Evolutionary conservation across 1,284 basidiomycete species (phyloP), one percentile per base, ranked within the genome.

Genomic region (Pseudozyma hubeiensis): DNA sequence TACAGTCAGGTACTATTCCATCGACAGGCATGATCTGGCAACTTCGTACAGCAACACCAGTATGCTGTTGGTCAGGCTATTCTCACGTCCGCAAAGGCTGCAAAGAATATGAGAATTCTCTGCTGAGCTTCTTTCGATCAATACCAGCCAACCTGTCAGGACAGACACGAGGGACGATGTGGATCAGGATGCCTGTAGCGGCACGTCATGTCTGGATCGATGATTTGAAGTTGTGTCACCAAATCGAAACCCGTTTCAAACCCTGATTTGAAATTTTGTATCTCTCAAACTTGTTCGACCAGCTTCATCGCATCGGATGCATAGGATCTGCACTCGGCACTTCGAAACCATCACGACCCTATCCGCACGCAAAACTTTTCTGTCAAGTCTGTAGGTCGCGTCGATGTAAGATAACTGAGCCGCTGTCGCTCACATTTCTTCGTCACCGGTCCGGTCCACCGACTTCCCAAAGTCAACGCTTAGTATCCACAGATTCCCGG

Each of bases 371-470:
- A 49, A 34, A 34, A 4, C 8, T 34, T 13, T 7, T 30, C 35
- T 19, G 33, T n/a, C 24, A 24, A 24, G n/a, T 13, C 24, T 30
- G 37, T 11, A 24, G 7, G 19, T 45, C 19, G 41, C 50, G 50
- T 58, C 47, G 43, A 37, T 39, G n/a, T 46, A 47, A 53, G 46
- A 13, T 35, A 30, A 29, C 30, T 5, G 19, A 24, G n/a, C 19
- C 34, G 33, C 31, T 44, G 30, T 53, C 31, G 35, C 35, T 37
- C 35, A 14, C 4, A 16, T 13, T 41, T n/a, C 16, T 43, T 16
- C 5, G 46, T 49, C 39, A 43, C 39, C 59, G 59, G 59, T 62
- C 59, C 59, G 59, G 52, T 50, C 47, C 47, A 48, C 59, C 59
- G 52, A 39, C 46, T 34, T 41, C 19, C 6, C 45, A 30, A 47